phyloP scores from a whole-genome alignment of 495 filamentous ascomycete species.

The Penicillium alfredii region DNA sequence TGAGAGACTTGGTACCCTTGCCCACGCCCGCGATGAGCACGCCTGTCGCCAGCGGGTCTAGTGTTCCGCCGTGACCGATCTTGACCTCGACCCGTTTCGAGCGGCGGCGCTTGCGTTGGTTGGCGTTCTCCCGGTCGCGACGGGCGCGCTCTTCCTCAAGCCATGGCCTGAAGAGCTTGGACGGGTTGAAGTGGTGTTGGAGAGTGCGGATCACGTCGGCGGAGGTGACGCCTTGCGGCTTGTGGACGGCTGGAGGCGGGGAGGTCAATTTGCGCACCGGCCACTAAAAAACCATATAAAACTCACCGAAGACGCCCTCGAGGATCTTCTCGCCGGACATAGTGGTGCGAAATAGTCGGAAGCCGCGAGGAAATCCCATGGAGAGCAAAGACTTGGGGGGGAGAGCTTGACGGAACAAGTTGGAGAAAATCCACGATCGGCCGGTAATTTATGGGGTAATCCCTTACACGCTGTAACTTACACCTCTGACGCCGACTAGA shows the following conservation, averaged over 20 bases:
- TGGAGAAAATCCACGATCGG: too few relatives aligned
- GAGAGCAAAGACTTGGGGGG: too few relatives aligned
- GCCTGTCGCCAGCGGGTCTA: conserved; percentile 90
- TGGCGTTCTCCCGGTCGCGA: conserved; percentile 47
- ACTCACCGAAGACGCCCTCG: conserved; percentile 68
- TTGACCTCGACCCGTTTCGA: conserved; percentile 63
- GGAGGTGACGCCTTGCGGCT: conserved; percentile 76
- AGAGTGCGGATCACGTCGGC: conserved; percentile 82
- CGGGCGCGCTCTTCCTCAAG: conserved; percentile 51
- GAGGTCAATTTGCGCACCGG: not conserved
- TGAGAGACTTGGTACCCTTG: conserved; percentile 76
- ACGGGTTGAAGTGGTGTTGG: conserved; percentile 76
- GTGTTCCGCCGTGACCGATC: conserved; percentile 91
- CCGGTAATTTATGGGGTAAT: too few relatives aligned
- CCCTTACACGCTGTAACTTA: conserved; percentile 7
- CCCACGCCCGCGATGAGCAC: conserved; percentile 86
- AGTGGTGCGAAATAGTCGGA: conserved; percentile 39
- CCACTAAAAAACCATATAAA: conserved; percentile 5
- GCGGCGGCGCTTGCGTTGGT: conserved; percentile 52
- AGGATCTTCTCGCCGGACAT: conserved; percentile 55
- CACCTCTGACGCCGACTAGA: not conserved
- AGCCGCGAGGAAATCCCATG: conserved; percentile 31
- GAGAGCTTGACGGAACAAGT: too few relatives aligned
- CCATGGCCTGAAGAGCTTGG: conserved; percentile 67
- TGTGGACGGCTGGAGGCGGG: conserved; percentile 69